These are phyloP conservation scores for Rickenella mellea DNA, from an alignment of 768 basidiomycete genomes.

Conservation along the genomic window DNA sequence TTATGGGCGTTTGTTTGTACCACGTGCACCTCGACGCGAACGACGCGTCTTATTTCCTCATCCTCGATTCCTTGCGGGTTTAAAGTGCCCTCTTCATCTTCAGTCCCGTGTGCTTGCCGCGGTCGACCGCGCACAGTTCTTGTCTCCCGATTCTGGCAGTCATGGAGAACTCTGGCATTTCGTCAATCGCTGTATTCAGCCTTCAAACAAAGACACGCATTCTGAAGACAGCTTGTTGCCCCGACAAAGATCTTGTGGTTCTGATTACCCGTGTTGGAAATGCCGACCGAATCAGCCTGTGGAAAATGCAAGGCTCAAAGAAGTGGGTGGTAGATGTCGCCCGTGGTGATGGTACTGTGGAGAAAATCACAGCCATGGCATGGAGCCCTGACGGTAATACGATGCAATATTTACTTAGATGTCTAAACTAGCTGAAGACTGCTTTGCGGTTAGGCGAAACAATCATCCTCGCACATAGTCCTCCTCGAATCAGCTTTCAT, in stretches of 20 bases:
- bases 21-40: too few species aligned
- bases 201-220: constrained; percentile 51
- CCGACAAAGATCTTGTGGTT: constrained; percentile 74
- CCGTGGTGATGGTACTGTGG: constrained; percentile 23
- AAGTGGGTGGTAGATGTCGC: constrained; percentile 75
- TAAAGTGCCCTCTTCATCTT: too few species aligned
- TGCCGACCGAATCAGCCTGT: constrained; percentile 62
- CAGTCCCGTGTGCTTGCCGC: too few species aligned
- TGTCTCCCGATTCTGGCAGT: too few species aligned
- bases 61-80: too few species aligned
- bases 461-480: constrained; percentile 64
- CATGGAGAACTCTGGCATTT: neutral
- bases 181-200: constrained; percentile 45
- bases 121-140: too few species aligned
- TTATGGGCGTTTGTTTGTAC: too few species aligned
- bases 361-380: constrained; percentile 48
- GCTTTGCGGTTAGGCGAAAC: constrained; percentile 41
- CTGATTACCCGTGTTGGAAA: constrained; percentile 59
- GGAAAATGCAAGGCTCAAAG: constrained; percentile 73
- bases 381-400: constrained; percentile 78
- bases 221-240: constrained; percentile 62
- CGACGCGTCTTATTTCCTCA: too few species aligned
- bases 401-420: constrained; percentile 1
- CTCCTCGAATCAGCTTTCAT: constrained; percentile 58
- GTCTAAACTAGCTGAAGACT: constrained; percentile 3